Evolutionary conservation across 371 early-diverging fungal genomes (phyloP), one percentile per base, ranked within the genome.

Genomic region (Rhizopus delemar): DNA sequence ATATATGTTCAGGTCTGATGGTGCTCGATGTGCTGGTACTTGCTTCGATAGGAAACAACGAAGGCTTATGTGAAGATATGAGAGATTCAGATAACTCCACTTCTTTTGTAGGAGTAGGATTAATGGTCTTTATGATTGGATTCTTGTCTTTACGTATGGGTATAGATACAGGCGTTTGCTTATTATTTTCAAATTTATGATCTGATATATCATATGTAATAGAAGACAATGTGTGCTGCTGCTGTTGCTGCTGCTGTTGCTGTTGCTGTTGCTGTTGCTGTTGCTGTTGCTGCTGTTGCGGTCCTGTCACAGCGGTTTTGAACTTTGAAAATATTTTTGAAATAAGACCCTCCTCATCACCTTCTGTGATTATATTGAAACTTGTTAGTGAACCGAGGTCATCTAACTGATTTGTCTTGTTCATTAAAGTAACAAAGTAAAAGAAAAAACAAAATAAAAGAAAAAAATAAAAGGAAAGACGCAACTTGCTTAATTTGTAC

Each of bases 311-410:
- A 0, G 85, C 79, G 33, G 73, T 80, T 46, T 75, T 84, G 57
- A 86, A 83, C 11, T 81, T 77, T 41, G 76, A 81, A 58, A 86
- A 76, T 60, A 86, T 61, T 53, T 84, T 86, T 31, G 83, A 82
- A 9, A 86, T 68, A 4, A 81, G 77, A n/a, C 70, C 69, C 56
- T 77, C 80, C 8, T 80, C 82, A 66, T 85, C 85, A 3, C 65
- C 60, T 60, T 83, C 70, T 56, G 78, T 45, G 50, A 75, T 49
- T 41, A 76, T 61, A 48, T 77, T 74, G 49, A 82, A 82, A 4
- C 76, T 73, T 36, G 83, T 82, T 52, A 82, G 54, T 12, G 75
- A 76, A 5, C 63, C 50, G 12, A 67, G 57, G 60, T 78, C 82
- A 53, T 67, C 70, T 46, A 41, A 36, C 32, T 33, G 33, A 45